Evolutionary conservation across 2,329 filamentous ascomycete genomes (phyloP).

Genomic region (Venturia effusa): DNA sequence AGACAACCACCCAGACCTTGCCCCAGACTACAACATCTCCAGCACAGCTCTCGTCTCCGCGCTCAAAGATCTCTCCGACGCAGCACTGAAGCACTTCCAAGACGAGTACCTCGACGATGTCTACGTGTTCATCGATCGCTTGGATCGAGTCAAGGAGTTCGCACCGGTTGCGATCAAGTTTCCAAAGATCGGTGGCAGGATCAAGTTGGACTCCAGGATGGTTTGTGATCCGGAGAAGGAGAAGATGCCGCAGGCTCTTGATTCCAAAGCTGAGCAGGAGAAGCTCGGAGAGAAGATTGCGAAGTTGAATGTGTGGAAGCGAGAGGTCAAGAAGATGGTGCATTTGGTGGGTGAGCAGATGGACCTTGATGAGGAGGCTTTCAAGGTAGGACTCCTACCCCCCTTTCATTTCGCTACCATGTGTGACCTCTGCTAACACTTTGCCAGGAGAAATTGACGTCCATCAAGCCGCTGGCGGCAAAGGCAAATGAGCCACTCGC

Average conservation of each 20-base stretch:
- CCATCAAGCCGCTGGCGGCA: not conserved
- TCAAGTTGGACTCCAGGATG: not conserved
- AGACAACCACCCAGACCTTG: not conserved
- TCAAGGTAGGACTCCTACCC: not conserved
- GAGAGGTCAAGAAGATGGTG: not conserved
- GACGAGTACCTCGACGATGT: not conserved
- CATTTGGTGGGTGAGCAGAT: not conserved
- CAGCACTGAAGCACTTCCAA: not conserved
- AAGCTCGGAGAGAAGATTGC: not conserved
- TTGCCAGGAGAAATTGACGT: not conserved
- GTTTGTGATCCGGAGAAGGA: not conserved
- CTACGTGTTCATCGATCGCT: not conserved
- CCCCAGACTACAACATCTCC: not conserved
- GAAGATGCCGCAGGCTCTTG: not conserved
- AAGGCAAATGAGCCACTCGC: not conserved
- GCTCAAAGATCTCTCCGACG: not conserved
- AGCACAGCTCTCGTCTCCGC: not conserved
- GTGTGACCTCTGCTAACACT: not conserved
- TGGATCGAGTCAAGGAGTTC: not conserved
- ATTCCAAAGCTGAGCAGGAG: not conserved
- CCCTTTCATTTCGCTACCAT: too few relatives aligned
- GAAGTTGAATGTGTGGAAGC: not conserved
- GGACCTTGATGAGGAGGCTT: not conserved
- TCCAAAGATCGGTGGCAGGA: not conserved
- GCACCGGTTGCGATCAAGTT: not conserved